phyloP scores from a whole-genome alignment of 148 eudicot species.

The Chenopodium berlandieri region DNA sequence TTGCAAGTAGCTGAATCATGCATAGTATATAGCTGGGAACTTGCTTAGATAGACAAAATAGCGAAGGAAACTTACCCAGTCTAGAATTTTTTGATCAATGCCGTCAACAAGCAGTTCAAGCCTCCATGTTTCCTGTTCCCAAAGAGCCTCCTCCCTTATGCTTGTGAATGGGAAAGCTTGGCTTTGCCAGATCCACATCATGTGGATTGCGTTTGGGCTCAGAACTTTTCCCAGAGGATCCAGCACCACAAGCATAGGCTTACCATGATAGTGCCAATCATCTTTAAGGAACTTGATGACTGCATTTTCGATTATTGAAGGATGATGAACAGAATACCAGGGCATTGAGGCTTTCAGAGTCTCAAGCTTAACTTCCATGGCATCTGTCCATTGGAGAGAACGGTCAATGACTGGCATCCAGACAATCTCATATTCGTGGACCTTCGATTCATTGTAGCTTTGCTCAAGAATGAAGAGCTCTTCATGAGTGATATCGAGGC shows the following conservation, averaged over 20 bases:
- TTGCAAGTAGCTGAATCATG: not conserved
- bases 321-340: conserved; percentile 65
- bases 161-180: conserved; percentile 67
- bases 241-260: conserved; percentile 58
- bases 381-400: conserved; percentile 40
- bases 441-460: conserved; percentile 48
- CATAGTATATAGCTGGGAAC: not conserved
- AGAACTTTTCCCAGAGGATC: conserved; percentile 59
- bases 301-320: conserved; percentile 35
- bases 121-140: conserved; percentile 63
- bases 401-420: conserved; percentile 63
- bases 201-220: conserved; percentile 66
- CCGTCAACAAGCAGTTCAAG: conserved; percentile 54
- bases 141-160: conserved; percentile 44
- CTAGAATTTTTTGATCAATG: conserved; percentile 42
- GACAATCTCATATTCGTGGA: conserved; percentile 51
- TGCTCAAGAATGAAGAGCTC: conserved; percentile 65
- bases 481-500: conserved; percentile 52
- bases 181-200: conserved; percentile 84
- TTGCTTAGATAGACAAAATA: not conserved
- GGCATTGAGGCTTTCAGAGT: conserved; percentile 48
- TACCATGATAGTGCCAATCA: conserved; percentile 53
- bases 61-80: conserved; percentile 43
- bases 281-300: conserved; percentile 44
- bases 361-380: conserved; percentile 39